Percentiles rank a stretch among this genome's conserved stretches.
Evolutionary conservation across 306 rosid genomes (phyloP).

Genomic region (Hippophae tibetana): DNA sequence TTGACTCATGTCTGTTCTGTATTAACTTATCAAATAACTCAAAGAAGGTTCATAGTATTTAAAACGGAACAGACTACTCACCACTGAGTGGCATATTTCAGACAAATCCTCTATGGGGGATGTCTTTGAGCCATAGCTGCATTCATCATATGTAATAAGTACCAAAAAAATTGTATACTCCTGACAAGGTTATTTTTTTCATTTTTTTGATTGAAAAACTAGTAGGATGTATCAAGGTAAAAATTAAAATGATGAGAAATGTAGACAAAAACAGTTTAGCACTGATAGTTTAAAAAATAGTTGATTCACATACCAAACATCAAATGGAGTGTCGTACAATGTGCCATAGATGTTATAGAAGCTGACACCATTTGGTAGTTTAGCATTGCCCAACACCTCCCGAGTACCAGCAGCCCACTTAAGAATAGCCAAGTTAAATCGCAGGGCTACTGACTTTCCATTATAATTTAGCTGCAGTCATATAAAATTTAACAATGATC

Average conservation of each 20-base stretch:
- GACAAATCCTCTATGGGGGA: slow-evolving; percentile 76
- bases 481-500: slow-evolving; percentile 15
- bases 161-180: slow-evolving; percentile 9
- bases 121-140: slow-evolving; percentile 80
- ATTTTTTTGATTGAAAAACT: background rate
- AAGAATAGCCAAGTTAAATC: slow-evolving; percentile 62
- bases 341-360: slow-evolving; percentile 86
- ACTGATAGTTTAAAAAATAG: slow-evolving; percentile 7
- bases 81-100: slow-evolving; percentile 69
- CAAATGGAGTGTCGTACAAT: slow-evolving; percentile 68
- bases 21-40: background rate
- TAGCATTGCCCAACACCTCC: slow-evolving; percentile 41
- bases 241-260: background rate
- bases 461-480: slow-evolving; percentile 57
- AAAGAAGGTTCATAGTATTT: background rate
- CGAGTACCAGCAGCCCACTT: slow-evolving; percentile 70
- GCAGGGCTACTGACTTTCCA: slow-evolving; percentile 53
- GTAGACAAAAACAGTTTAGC: background rate
- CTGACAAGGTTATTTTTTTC: background rate
- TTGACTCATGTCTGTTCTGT: no score
- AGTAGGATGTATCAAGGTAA: background rate
- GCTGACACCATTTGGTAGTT: slow-evolving; percentile 65
- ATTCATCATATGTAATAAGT: background rate
- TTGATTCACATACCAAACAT: slow-evolving; percentile 64
- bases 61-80: slow-evolving; percentile 30